These are phyloP conservation scores for Ustilago loliicola DNA, from an alignment of 1,284 basidiomycete genomes.

Conservation along the genomic window DNA sequence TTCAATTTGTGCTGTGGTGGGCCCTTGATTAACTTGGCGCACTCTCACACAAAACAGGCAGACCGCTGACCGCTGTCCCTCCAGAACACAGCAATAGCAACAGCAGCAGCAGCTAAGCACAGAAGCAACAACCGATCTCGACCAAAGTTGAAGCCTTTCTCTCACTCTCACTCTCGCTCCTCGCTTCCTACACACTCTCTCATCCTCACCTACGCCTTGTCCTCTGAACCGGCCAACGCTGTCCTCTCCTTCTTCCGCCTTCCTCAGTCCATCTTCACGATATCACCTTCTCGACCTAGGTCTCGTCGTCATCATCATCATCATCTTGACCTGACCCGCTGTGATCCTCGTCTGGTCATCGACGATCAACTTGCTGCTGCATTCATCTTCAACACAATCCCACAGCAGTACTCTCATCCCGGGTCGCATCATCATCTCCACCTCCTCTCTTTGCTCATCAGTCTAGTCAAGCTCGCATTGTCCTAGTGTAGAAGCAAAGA, in stretches of 20 bases:
- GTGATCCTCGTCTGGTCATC: constrained; percentile 20
- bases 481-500: background rate
- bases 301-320: background rate
- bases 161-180: constrained; percentile 5
- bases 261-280: constrained; percentile 7
- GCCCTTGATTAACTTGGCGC: background rate
- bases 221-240: constrained; percentile 14
- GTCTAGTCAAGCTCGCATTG: background rate
- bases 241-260: background rate
- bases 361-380: constrained; percentile 8
- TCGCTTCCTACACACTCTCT: constrained; percentile 11
- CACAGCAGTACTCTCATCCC: background rate
- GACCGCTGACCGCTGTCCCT: constrained; percentile 3
- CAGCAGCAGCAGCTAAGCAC: constrained; percentile 1
- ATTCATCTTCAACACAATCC: background rate
- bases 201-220: constrained; percentile 12
- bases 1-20: background rate
- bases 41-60: constrained; percentile 1
- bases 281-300: background rate
- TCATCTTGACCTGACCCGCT: background rate
- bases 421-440: background rate
- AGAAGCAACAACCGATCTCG: constrained; percentile 4
- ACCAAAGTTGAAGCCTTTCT: background rate
- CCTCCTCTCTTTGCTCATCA: background rate
- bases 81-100: background rate